phyloP scores from a whole-genome alignment of 2,329 filamentous ascomycete species.

The Talaromyces sp. region DNA sequence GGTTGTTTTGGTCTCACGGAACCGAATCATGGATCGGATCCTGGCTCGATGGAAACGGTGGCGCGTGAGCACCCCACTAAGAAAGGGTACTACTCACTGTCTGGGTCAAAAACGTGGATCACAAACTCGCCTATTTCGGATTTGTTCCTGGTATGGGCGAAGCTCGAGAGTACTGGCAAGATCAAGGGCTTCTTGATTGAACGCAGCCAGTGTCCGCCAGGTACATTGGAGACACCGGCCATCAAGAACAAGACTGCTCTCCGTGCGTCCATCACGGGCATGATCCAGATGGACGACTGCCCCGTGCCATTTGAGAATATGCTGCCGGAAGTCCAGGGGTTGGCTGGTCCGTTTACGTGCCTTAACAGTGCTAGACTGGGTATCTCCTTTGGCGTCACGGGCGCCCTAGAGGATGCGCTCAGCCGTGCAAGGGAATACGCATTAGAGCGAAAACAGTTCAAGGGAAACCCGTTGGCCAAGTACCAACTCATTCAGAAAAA shows the following conservation, averaged over 20 bases:
- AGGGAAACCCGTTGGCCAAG: slow-evolving; percentile 86
- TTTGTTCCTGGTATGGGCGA: slow-evolving; percentile 85
- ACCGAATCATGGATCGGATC: slow-evolving; percentile 88
- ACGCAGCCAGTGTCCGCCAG: slow-evolving; percentile 74
- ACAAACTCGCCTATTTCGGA: slow-evolving; percentile 90
- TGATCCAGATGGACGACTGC: slow-evolving; percentile 92
- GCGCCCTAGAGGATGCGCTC: slow-evolving; percentile 89
- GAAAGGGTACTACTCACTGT: slow-evolving; percentile 74
- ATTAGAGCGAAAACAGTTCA: slow-evolving; percentile 94
- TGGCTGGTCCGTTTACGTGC: slow-evolving; percentile 86
- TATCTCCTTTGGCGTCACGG: slow-evolving; percentile 90
- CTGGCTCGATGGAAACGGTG: slow-evolving; percentile 82
- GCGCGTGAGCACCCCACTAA: slow-evolving; percentile 82
- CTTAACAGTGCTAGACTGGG: slow-evolving; percentile 91
- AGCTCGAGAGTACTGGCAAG: slow-evolving; percentile 84
- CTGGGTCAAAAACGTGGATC: slow-evolving; percentile 89
- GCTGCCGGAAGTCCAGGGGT: slow-evolving; percentile 84
- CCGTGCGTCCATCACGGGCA: slow-evolving; percentile 88
- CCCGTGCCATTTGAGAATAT: slow-evolving; percentile 88
- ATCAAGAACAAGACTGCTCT: slow-evolving; percentile 96
- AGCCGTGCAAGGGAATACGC: slow-evolving; percentile 75
- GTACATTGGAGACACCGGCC: slow-evolving; percentile 83
- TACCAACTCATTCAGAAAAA: slow-evolving; percentile 99
- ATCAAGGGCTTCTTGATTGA: slow-evolving; percentile 92
- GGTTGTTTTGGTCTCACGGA: slow-evolving; percentile 89